Evolutionary conservation across 1,284 basidiomycete genomes (phyloP).

Genomic region (Boletellus deceptivus): DNA sequence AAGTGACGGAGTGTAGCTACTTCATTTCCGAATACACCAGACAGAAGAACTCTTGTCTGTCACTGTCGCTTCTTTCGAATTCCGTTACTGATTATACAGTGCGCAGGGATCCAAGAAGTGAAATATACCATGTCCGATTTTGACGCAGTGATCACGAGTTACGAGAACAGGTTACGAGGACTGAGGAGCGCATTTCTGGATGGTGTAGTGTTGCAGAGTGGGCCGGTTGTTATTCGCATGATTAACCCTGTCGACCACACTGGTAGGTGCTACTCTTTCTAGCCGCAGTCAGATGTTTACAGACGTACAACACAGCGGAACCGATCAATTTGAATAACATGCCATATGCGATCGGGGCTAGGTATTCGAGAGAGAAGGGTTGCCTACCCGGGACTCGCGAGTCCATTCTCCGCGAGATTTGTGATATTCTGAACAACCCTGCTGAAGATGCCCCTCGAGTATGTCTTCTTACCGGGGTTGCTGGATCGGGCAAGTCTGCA

Average conservation of each 20-base stretch:
- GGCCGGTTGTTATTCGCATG: too few species aligned
- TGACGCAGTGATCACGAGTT: neutral
- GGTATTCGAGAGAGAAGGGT: neutral
- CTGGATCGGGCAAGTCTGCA: neutral
- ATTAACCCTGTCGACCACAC: neutral
- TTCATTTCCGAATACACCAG: too few species aligned
- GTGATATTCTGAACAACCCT: neutral
- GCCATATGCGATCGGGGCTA: neutral
- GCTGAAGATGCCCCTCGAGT: neutral
- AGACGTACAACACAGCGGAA: neutral
- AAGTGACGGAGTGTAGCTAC: too few species aligned
- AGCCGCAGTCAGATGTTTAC: neutral
- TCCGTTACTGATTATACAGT: too few species aligned
- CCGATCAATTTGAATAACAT: neutral
- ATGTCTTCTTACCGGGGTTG: neutral
- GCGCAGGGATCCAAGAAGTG: too few species aligned
- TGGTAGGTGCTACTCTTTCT: neutral
- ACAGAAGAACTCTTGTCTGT: too few species aligned
- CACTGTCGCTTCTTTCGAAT: too few species aligned
- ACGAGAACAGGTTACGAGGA: neutral
- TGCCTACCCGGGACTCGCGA: conserved; percentile 1
- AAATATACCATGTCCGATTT: neutral
- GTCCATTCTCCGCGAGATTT: neutral
- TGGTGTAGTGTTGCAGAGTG: neutral
- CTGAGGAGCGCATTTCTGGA: neutral